Conservation (phyloP, 2,329 filamentous ascomycete species). For the Epichloe sylvatica region DNA sequence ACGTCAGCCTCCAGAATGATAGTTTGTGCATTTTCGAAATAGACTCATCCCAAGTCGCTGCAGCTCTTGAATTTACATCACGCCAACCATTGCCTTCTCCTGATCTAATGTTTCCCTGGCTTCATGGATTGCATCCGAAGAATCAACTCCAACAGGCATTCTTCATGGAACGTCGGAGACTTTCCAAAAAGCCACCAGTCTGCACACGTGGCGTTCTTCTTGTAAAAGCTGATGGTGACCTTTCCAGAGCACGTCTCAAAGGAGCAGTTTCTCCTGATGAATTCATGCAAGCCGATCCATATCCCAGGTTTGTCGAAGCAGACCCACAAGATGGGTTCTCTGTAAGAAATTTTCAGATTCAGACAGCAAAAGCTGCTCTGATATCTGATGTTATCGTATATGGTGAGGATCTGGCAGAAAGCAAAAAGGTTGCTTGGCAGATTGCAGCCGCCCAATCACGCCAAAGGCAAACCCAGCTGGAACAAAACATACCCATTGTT, state of each 20-base stretch:
- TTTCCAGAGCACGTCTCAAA: slow-evolving; percentile 63
- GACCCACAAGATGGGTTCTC: slow-evolving; percentile 88
- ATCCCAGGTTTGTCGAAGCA: slow-evolving; percentile 58
- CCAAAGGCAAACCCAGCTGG: slow-evolving; percentile 55
- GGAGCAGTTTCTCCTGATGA: slow-evolving; percentile 76
- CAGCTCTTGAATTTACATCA: slow-evolving; percentile 62
- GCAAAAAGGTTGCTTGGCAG: slow-evolving; percentile 49
- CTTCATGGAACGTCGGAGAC: slow-evolving; percentile 64
- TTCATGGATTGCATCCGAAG: slow-evolving; percentile 79
- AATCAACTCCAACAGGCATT: slow-evolving; percentile 85
- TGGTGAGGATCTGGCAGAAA: slow-evolving; percentile 52
- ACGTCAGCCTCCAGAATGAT: slow-evolving; percentile 36
- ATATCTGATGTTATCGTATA: slow-evolving; percentile 91
- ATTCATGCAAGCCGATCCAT: slow-evolving; percentile 43
- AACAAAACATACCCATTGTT: slow-evolving; percentile 39
- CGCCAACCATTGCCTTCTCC: slow-evolving; percentile 73
- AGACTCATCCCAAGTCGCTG: slow-evolving; percentile 50
- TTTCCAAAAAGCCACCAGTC: slow-evolving; percentile 51
- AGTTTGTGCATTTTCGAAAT: slow-evolving; percentile 57
- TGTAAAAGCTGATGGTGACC: slow-evolving; percentile 77
- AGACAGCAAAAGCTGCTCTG: slow-evolving; percentile 73
- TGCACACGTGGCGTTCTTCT: slow-evolving; percentile 72
- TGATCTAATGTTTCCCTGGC: slow-evolving; percentile 84
- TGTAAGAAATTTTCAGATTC: slow-evolving; percentile 94
- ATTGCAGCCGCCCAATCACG: slow-evolving; percentile 63